phyloP scores from a whole-genome alignment of 495 filamentous ascomycete species.

The Barbatosphaeria neglecta region DNA sequence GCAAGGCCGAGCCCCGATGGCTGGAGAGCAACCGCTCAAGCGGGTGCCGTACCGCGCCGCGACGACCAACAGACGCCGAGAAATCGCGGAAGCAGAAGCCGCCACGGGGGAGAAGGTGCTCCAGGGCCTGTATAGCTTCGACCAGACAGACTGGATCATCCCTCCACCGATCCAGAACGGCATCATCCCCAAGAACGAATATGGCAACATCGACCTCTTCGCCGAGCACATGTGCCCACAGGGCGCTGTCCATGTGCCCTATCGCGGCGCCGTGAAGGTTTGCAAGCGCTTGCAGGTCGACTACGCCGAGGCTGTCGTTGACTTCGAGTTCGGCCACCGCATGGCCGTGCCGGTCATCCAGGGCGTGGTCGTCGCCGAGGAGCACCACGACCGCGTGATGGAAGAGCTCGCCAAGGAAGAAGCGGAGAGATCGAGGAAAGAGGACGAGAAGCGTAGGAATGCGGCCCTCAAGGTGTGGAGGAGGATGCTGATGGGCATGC shows the following conservation, averaged over 20 bases:
- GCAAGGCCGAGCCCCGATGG: slow-evolving; percentile 68
- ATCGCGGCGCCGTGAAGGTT: slow-evolving; percentile 60
- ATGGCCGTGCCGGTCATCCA: slow-evolving; percentile 87
- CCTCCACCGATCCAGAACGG: slow-evolving; percentile 74
- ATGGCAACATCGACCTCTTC: slow-evolving; percentile 95
- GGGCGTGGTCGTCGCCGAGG: slow-evolving; percentile 77
- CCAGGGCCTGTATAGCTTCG: slow-evolving; percentile 71
- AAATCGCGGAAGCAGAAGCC: slow-evolving; percentile 72
- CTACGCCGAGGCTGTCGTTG: slow-evolving; percentile 88
- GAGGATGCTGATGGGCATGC: slow-evolving; percentile 73
- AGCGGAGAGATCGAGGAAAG: slow-evolving; percentile 62
- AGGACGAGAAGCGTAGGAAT: slow-evolving; percentile 71
- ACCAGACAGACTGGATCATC: slow-evolving; percentile 92
- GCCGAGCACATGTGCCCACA: slow-evolving; percentile 83
- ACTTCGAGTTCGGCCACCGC: slow-evolving; percentile 90
- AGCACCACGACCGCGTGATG: slow-evolving; percentile 60
- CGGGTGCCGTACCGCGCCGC: slow-evolving; percentile 82
- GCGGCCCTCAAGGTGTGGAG: slow-evolving; percentile 68
- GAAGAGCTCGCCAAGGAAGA: slow-evolving; percentile 80
- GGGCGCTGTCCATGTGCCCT: slow-evolving; percentile 75
- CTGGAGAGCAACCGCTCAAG: slow-evolving; percentile 68
- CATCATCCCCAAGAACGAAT: slow-evolving; percentile 85
- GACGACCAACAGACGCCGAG: slow-evolving; percentile 76
- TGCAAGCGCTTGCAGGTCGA: slow-evolving; percentile 79
- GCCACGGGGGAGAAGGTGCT: slow-evolving; percentile 69